Evolutionary conservation across 2,329 filamentous ascomycete species (phyloP), one percentile per base, ranked within the genome.

Genomic region (Alternaria dauci): DNA sequence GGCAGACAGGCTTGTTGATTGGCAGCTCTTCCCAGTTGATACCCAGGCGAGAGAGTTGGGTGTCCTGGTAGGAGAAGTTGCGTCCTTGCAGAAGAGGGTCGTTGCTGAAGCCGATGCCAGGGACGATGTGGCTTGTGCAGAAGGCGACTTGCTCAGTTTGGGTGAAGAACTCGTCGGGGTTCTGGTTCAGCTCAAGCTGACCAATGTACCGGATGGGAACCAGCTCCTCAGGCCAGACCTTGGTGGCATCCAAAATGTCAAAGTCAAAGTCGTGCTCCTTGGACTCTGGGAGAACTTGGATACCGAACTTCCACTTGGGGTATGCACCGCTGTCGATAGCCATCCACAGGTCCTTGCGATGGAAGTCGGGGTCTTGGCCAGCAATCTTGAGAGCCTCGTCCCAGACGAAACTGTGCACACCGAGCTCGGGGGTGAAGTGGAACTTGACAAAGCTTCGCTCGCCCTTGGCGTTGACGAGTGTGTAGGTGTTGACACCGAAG

Each of bases 121-220:
- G 91, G 0, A 95, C 89, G 50, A 95, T 81, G 67, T 96, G 92
- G 56, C 87, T 86, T 1, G 92, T 94, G 72, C 90, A 93, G 78
- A 95, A 96, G 2, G 92, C 91, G 1, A 89, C 87, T 78, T 96
- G 92, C 80, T 96, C 92, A 0, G 89, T 93, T 77, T 95, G 87
- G 0, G 91, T 83, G 79, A 95, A 95, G 81, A 86, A 95, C 73
- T 96, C 91, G 65, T 94, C 91, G 1, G 91, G 83, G 61, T 92
- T 94, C 55, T 86, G 86, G 82, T 95, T 94, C 6, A 96, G 84
- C 73, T 94, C 89, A 1, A 96, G 75, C 76, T 94, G 87, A 39
- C 91, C 92, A 57, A 96, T 91, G 72, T 92, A 92, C 8, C 89
- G 86, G 20, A 94, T 84, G 0, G 92, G 92, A 0, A 93, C 82